Conservation (phyloP, 768 basidiomycete genomes). For the Jaapia argillacea region DNA sequence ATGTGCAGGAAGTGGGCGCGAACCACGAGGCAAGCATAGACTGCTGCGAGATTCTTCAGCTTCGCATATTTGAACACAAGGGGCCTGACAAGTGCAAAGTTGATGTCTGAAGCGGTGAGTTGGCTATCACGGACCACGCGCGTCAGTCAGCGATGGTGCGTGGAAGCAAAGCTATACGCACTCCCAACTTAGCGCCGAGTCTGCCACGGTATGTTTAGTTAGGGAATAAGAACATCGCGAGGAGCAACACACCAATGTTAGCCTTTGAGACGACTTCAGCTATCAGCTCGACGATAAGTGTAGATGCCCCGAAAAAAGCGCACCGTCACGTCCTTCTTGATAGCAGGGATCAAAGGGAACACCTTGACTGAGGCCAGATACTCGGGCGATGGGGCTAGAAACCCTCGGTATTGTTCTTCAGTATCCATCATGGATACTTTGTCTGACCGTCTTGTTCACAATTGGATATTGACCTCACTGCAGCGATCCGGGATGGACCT, state of each 20-base stretch:
- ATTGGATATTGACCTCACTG: too few species aligned
- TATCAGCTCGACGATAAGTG: too few species aligned
- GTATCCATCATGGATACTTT: slow-evolving; percentile 26
- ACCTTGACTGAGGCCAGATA: slow-evolving; percentile 56
- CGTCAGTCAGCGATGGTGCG: slow-evolving; percentile 4
- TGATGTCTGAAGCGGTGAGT: slow-evolving; percentile 74
- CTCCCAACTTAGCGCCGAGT: slow-evolving; percentile 75
- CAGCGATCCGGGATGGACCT: too few species aligned
- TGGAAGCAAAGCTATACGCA: slow-evolving; percentile 27
- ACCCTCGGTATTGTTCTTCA: slow-evolving; percentile 20
- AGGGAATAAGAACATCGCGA: too few species aligned
- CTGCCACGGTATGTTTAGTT: slow-evolving; percentile 23
- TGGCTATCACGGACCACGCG: slow-evolving; percentile 42
- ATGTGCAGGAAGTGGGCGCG: slow-evolving; percentile 69
- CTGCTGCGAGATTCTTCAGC: slow-evolving; percentile 62
- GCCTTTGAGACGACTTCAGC: not conserved
- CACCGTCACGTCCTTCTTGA: slow-evolving; percentile 64
- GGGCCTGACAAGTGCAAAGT: slow-evolving; percentile 71
- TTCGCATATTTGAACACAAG: slow-evolving; percentile 71
- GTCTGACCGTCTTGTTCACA: too few species aligned
- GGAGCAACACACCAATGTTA: too few species aligned
- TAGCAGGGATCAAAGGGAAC: slow-evolving; percentile 68
- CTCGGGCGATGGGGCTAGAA: slow-evolving; percentile 47
- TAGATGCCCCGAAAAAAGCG: slow-evolving; percentile 20
- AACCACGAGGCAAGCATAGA: slow-evolving; percentile 72